Evolutionary conservation across 2,329 filamentous ascomycete species (phyloP), one percentile per base, ranked within the genome.

Genomic region (Hymenoscyphus salicellus): DNA sequence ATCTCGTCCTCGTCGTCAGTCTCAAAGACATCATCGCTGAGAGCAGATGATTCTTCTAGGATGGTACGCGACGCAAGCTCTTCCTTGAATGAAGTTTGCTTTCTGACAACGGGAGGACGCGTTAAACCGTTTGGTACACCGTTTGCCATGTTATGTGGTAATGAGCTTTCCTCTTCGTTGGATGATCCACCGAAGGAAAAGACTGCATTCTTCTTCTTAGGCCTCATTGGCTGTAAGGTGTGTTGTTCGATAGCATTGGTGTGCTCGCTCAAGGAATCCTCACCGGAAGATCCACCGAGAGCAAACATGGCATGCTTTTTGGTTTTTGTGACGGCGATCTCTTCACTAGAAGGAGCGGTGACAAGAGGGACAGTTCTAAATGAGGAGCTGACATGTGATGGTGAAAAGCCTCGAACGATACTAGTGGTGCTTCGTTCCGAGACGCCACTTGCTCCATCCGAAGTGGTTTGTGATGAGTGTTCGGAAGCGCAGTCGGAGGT

Each of bases 351-450:
- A 72, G 64, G 80, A 17, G 66, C 71, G 16, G 65, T 70, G 23
- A 73, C 63, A 38, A 75, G 69, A 55, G 73, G 74, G 46, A 75
- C 71, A 26, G 72, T 89, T 69, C 88, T 84, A 72, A 87, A 86
- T 0, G 88, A 90, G 1, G 87, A 89, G 10, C 87, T 89, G 52
- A 89, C 82, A 66, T 89, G 86, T 30, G 90, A 89, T 1, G 91
- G 91, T 5, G 90, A 91, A 78, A 97, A 97, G 64, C 93, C 93
- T 68, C 91, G 90, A 61, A 97, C 89, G 64, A 97, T 85, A 68
- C 89, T 93, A 66, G 79, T 81, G 5, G 75, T 71, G 49, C 75
- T 77, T 61, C 71, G 68, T 63, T 83, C 80, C 1, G 72, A 74
- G 16, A 60, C 64, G 60, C 60, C 64, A 56, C 69, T 70, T 23